Evolutionary conservation across 176 grass and related monocot species (phyloP).

Genomic region (Aegilops umbellulata): DNA sequence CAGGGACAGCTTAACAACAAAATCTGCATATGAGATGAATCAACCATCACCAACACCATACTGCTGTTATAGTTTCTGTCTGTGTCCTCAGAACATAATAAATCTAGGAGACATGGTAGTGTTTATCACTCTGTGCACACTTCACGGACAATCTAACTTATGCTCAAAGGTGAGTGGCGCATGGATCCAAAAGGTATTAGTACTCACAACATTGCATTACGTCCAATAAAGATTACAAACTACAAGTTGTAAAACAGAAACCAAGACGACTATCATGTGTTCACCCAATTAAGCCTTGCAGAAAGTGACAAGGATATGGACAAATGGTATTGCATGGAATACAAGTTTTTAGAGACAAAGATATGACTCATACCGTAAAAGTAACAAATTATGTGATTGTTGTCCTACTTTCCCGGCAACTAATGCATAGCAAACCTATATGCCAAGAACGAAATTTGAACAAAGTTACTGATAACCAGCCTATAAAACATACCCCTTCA

Average conservation of each 20-base stretch:
- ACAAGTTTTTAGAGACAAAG: background rate
- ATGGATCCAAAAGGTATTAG: too few relatives aligned
- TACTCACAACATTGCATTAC: too few relatives aligned
- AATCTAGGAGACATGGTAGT: background rate
- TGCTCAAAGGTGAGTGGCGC: too few relatives aligned
- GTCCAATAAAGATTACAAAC: too few relatives aligned
- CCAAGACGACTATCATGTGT: background rate
- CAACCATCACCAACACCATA: background rate
- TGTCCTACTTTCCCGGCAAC: background rate
- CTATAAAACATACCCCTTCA: constrained; percentile 63
- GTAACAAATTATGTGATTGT: background rate
- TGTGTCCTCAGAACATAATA: background rate
- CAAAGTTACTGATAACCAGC: background rate
- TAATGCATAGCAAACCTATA: background rate
- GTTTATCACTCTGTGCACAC: constrained; percentile 12
- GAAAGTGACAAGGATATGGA: background rate
- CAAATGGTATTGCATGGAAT: background rate
- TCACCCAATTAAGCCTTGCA: background rate
- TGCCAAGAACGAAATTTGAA: background rate
- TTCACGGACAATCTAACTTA: background rate
- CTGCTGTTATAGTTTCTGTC: background rate
- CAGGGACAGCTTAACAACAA: background rate
- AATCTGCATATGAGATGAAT: constrained; percentile 5
- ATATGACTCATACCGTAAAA: background rate
- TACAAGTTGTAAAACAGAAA: background rate